A percentile compares a stretch with the other conserved stretches of the same genome.
These are phyloP conservation scores for Leishmania aethiopica DNA, from an alignment of 208 protist species.

Conservation along the genomic window DNA sequence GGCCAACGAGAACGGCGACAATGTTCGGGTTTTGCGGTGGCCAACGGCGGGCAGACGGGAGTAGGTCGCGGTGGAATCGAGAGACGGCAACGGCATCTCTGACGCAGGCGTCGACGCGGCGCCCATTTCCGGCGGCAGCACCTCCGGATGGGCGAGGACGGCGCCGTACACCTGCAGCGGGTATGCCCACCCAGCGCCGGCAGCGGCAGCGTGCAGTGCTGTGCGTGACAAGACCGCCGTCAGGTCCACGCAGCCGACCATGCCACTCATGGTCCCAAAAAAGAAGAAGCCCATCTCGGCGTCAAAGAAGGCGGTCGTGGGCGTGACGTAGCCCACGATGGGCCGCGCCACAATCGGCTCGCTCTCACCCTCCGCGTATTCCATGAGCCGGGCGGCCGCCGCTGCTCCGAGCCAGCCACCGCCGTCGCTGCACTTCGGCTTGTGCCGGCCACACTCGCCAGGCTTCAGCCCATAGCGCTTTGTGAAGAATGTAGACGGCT, in stretches of 20 bases:
- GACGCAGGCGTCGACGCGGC: background rate
- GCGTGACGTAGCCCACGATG: slow-evolving; percentile 71
- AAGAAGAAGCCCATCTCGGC: slow-evolving; percentile 45
- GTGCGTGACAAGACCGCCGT: slow-evolving; percentile 50
- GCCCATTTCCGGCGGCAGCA: background rate
- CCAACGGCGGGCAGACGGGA: background rate
- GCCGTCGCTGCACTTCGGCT: slow-evolving; percentile 35
- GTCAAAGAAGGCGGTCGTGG: slow-evolving; percentile 70
- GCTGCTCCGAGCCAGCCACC: slow-evolving; percentile 39
- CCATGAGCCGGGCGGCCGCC: slow-evolving; percentile 45
- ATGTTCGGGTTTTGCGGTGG: background rate
- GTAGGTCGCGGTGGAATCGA: background rate
- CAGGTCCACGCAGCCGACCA: slow-evolving; percentile 73
- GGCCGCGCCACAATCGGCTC: slow-evolving; percentile 52
- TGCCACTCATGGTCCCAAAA: slow-evolving; percentile 77
- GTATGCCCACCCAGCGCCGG: slow-evolving; percentile 24
- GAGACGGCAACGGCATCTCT: background rate
- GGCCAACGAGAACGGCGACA: background rate
- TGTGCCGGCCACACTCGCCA: slow-evolving; percentile 74
- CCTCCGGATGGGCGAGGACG: slow-evolving; percentile 46
- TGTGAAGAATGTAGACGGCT: slow-evolving; percentile 52
- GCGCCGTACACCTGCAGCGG: slow-evolving; percentile 47
- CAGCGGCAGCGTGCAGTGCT: slow-evolving; percentile 47
- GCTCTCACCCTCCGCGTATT: slow-evolving; percentile 38
- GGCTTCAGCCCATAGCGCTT: slow-evolving; percentile 76